Conservation (phyloP, 768 basidiomycete species). For the Boletales sp. region DNA sequence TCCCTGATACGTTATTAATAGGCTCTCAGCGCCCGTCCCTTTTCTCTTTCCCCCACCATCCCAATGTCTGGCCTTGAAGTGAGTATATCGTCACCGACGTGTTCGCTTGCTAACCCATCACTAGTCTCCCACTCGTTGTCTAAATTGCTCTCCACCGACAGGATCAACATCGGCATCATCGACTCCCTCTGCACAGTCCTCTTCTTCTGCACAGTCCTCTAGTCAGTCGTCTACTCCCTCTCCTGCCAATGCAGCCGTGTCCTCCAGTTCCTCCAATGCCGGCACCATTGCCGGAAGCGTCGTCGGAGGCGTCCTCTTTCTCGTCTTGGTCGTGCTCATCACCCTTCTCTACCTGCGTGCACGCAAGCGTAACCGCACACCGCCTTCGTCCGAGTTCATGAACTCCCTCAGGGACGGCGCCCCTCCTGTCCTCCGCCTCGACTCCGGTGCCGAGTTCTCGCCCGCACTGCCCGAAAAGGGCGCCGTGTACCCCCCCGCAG, state of each 20-base stretch:
- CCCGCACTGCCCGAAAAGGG: slow-evolving; percentile 17
- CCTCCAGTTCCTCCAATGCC: slow-evolving; percentile 19
- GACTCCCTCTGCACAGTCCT: not conserved
- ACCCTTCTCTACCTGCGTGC: slow-evolving; percentile 41
- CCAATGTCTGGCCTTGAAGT: too few relatives aligned
- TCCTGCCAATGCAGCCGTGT: slow-evolving; percentile 4
- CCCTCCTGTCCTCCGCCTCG: slow-evolving; percentile 27
- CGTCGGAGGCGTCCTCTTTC: slow-evolving; percentile 44
- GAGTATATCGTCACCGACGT: too few relatives aligned
- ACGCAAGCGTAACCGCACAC: slow-evolving; percentile 37
- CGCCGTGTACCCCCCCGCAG: not conserved
- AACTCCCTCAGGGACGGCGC: slow-evolving; percentile 23
- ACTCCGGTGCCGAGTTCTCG: slow-evolving; percentile 14
- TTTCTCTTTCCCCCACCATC: not conserved
- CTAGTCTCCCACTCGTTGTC: too few relatives aligned
- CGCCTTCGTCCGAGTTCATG: slow-evolving; percentile 62
- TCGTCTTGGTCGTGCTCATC: slow-evolving; percentile 33
- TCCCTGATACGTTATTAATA: too few relatives aligned
- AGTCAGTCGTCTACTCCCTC: too few relatives aligned
- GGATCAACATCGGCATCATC: too few relatives aligned
- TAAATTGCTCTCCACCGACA: too few relatives aligned
- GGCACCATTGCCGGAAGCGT: slow-evolving; percentile 55
- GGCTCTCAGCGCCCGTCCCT: too few relatives aligned
- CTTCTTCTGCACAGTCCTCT: not conserved
- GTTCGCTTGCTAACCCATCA: too few relatives aligned